A percentile compares a stretch with the other conserved stretches of the same genome.
Conservation (phyloP, 2,329 filamentous ascomycete species). For the Aureobasidium subglaciale region DNA sequence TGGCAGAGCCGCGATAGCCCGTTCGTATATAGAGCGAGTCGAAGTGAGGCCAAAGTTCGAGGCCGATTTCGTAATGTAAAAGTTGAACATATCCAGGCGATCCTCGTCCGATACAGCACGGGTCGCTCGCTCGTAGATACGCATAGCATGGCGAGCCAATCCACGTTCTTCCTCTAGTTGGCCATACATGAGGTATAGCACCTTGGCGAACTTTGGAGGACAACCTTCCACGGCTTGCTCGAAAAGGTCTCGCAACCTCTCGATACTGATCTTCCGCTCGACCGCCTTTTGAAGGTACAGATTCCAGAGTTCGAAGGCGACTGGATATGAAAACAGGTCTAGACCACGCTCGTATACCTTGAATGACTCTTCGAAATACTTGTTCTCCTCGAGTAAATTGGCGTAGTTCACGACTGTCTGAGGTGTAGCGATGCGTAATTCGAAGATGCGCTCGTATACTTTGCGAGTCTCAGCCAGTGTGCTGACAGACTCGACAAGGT, state of each 20-base stretch:
- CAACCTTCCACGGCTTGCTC: slow-evolving; percentile 95
- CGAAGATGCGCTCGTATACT: slow-evolving; percentile 95
- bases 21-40: slow-evolving; percentile 90
- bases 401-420: slow-evolving; percentile 99
- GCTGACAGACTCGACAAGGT: slow-evolving; percentile 90
- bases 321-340: slow-evolving; percentile 96
- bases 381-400: slow-evolving; percentile 86
- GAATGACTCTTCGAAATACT: slow-evolving; percentile 96
- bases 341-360: slow-evolving; percentile 93
- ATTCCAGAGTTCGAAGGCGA: slow-evolving; percentile 98
- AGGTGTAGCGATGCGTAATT: slow-evolving; percentile 92
- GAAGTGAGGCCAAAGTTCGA: slow-evolving; percentile 97
- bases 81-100: slow-evolving; percentile 95
- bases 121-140: slow-evolving; percentile 96
- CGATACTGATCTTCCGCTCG: slow-evolving; percentile 90
- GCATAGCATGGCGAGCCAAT: slow-evolving; percentile 92
- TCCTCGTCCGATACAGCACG: slow-evolving; percentile 92
- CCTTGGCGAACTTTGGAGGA: slow-evolving; percentile 91
- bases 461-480: slow-evolving; percentile 86
- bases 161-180: slow-evolving; percentile 94
- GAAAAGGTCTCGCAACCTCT: slow-evolving; percentile 87
- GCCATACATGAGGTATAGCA: slow-evolving; percentile 96
- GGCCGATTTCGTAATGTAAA: slow-evolving; percentile 97
- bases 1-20: slow-evolving; percentile 86
- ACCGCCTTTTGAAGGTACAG: slow-evolving; percentile 96